These are phyloP conservation scores for Cladosporium cucumerinum DNA, from an alignment of 2,329 filamentous ascomycete genomes.

Conservation along the genomic window DNA sequence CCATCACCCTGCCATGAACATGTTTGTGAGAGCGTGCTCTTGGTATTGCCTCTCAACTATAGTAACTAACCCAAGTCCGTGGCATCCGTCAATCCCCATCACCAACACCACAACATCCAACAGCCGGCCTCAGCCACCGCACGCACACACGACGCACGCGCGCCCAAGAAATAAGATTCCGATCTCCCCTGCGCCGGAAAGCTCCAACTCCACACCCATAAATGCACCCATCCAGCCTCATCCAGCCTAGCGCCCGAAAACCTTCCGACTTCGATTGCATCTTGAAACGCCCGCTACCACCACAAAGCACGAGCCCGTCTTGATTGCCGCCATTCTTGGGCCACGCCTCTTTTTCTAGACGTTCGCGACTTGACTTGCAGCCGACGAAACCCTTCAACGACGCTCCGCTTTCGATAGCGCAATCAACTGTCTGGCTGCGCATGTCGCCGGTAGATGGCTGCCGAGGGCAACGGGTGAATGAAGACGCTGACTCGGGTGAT, in stretches of 20 bases:
- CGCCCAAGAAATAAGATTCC: slow-evolving; percentile 2
- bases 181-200: slow-evolving; percentile 7
- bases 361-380: neutral
- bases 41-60: neutral
- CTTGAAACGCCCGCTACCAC: neutral
- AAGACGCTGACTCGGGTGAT: neutral
- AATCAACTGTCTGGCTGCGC: neutral
- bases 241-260: slow-evolving; percentile 4
- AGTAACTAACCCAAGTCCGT: neutral
- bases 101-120: neutral
- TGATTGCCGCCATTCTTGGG: neutral
- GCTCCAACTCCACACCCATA: neutral
- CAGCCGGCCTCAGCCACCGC: neutral
- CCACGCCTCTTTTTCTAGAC: neutral
- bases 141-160: neutral
- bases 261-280: neutral
- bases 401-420: neutral
- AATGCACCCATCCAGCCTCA: neutral
- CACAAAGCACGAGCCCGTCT: neutral
- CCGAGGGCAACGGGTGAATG: neutral
- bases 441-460: neutral
- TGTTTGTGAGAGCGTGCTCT: neutral
- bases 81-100: neutral
- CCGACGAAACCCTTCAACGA: neutral
- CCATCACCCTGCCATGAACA: neutral